Evolutionary conservation across 139 green algal species (phyloP).

Genomic region (Coelastrella sp.): DNA sequence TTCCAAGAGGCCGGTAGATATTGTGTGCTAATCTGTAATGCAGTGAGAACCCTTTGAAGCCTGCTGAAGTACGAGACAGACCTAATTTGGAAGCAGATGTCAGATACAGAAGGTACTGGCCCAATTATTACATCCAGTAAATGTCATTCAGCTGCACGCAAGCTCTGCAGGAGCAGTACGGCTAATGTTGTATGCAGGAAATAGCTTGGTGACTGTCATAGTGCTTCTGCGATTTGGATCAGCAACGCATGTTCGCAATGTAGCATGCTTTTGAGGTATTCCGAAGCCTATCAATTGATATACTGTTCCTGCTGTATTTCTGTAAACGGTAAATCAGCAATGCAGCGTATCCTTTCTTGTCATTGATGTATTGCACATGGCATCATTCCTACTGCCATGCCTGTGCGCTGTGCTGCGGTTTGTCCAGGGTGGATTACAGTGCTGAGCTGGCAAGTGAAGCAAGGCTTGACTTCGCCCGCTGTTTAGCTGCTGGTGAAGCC

Average conservation of each 20-base stretch:
- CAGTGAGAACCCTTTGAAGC: constrained; percentile 11
- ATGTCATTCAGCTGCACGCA: background rate
- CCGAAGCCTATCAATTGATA: no score
- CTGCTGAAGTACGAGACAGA: constrained; percentile 21
- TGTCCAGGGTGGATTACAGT: constrained; percentile 59
- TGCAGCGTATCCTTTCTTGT: background rate
- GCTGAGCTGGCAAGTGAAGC: constrained; percentile 63
- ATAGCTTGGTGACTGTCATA: background rate
- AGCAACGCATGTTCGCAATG: no score
- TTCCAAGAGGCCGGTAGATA: background rate
- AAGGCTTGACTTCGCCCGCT: constrained; percentile 56
- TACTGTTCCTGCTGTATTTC: no score
- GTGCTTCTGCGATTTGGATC: no score
- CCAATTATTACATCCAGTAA: no score
- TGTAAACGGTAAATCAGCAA: no score
- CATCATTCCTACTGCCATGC: background rate
- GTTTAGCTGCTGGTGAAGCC: constrained; percentile 62
- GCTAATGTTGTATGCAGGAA: background rate
- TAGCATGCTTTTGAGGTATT: no score
- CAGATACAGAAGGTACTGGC: constrained; percentile 22
- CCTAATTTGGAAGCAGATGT: constrained; percentile 36
- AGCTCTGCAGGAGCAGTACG: background rate
- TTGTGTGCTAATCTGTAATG: background rate
- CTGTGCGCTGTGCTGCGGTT: background rate
- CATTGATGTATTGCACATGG: background rate